A percentile compares a stretch with the other conserved stretches of the same genome.
Conservation (phyloP, 768 basidiomycete genomes). For the Coprinopsis strossmayeri region DNA sequence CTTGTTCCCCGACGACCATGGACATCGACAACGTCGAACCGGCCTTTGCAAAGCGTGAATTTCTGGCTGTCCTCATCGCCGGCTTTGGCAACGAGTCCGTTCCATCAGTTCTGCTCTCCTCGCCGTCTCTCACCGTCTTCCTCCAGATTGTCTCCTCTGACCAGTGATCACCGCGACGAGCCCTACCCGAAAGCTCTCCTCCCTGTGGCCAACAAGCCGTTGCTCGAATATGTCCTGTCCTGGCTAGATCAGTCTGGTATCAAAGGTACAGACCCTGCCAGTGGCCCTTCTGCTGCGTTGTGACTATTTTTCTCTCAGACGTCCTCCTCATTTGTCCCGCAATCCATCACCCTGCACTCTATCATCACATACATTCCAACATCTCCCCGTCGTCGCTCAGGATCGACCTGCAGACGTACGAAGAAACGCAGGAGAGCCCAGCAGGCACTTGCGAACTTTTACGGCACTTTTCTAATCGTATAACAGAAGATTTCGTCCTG, state of each 20-base stretch:
- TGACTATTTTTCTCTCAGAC: slow-evolving; percentile 38
- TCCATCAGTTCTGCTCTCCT: slow-evolving; percentile 3
- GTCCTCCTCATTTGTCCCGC: slow-evolving; percentile 82
- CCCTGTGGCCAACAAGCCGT: slow-evolving; percentile 81
- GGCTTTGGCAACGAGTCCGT: slow-evolving; percentile 86
- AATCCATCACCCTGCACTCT: slow-evolving; percentile 66
- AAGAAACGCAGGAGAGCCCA: slow-evolving; percentile 60
- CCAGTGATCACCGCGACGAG: slow-evolving; percentile 71
- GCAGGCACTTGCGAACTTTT: slow-evolving; percentile 73
- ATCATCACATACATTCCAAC: slow-evolving; percentile 81
- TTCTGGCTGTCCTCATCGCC: slow-evolving; percentile 81
- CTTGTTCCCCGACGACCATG: slow-evolving; percentile 32
- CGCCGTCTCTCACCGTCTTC: slow-evolving; percentile 12
- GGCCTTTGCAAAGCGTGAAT: slow-evolving; percentile 61
- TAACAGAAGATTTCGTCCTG: slow-evolving; percentile 80
- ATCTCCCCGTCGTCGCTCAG: slow-evolving; percentile 58
- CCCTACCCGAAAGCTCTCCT: slow-evolving; percentile 84
- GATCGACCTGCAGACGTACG: slow-evolving; percentile 76
- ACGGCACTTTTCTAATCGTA: slow-evolving; percentile 68
- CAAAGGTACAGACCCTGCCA: too few relatives aligned
- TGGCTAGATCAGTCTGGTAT: slow-evolving; percentile 90
- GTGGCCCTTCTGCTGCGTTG: too few relatives aligned
- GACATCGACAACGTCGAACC: slow-evolving; percentile 54
- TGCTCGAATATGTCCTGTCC: slow-evolving; percentile 74
- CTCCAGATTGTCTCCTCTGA: slow-evolving; percentile 64